Conservation (phyloP, 352 stramenopile species). For the Phytophthora gonapodyides region DNA sequence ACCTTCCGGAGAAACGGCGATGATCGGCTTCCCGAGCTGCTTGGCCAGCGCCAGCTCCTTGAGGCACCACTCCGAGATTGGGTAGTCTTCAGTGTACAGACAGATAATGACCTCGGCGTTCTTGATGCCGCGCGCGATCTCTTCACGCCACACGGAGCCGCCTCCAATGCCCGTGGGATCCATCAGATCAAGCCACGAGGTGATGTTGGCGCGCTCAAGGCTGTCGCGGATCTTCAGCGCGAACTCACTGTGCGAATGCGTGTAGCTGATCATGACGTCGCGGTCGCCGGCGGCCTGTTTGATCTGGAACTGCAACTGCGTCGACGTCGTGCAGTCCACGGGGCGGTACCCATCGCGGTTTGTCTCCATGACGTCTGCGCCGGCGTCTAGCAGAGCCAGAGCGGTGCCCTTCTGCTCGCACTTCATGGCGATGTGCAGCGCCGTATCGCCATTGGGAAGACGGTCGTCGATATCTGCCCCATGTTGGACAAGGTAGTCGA, state of each 20-base stretch:
- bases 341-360: slow-evolving; percentile 73
- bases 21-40: slow-evolving; percentile 65
- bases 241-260: slow-evolving; percentile 79
- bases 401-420: slow-evolving; percentile 64
- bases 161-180: slow-evolving; percentile 80
- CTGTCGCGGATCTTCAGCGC: slow-evolving; percentile 68
- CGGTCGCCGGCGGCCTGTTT: slow-evolving; percentile 76
- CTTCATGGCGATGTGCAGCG: slow-evolving; percentile 79
- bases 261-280: slow-evolving; percentile 91
- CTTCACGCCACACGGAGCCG: slow-evolving; percentile 78
- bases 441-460: slow-evolving; percentile 71
- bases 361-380: slow-evolving; percentile 64
- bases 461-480: slow-evolving; percentile 72
- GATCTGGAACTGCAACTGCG: slow-evolving; percentile 81
- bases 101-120: slow-evolving; percentile 76
- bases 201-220: slow-evolving; percentile 76
- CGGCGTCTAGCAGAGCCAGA: slow-evolving; percentile 58
- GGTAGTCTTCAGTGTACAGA: slow-evolving; percentile 77
- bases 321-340: slow-evolving; percentile 84
- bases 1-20: slow-evolving; percentile 68
- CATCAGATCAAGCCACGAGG: slow-evolving; percentile 83
- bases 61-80: slow-evolving; percentile 74
- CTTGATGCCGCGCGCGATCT: slow-evolving; percentile 80
- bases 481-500: slow-evolving; percentile 53
- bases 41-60: slow-evolving; percentile 83